Evolutionary conservation across 768 basidiomycete species (phyloP).

Genomic region (Lactarius psammicola): DNA sequence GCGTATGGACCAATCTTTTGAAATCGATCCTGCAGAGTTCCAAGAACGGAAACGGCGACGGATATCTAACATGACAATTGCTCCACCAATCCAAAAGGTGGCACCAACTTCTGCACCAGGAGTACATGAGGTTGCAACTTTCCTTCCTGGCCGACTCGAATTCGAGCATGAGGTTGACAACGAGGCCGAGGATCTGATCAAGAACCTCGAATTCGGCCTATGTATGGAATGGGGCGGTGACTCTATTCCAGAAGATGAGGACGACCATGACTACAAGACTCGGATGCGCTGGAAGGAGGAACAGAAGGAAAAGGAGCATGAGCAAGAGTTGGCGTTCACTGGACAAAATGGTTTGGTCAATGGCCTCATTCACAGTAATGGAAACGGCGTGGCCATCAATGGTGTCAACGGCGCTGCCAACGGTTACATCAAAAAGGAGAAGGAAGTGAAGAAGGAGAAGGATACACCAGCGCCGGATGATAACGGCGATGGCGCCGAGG

Average conservation of each 20-base stretch:
- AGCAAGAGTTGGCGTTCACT: constrained; percentile 30
- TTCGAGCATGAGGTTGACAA: constrained; percentile 98
- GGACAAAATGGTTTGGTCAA: constrained; percentile 29
- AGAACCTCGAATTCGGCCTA: constrained; percentile 95
- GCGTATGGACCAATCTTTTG: constrained; percentile 56
- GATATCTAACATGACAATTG: constrained; percentile 71
- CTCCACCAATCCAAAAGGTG: constrained; percentile 59
- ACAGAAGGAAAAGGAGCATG: constrained; percentile 35
- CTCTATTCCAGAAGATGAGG: constrained; percentile 71
- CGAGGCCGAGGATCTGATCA: constrained; percentile 92
- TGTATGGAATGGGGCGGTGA: constrained; percentile 84
- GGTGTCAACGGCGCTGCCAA: constrained; percentile 39
- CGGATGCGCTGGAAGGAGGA: constrained; percentile 44
- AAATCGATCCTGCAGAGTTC: constrained; percentile 77
- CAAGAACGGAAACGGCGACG: constrained; percentile 86
- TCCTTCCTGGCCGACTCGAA: constrained; percentile 95
- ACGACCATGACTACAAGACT: constrained; percentile 69
- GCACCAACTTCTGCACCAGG: constrained; percentile 87
- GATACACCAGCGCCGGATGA: constrained; percentile 28
- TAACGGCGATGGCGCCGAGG: constrained; percentile 53
- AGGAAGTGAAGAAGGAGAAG: constrained; percentile 41
- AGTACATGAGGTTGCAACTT: constrained; percentile 88
- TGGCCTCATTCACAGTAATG: constrained; percentile 37
- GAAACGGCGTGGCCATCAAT: constrained; percentile 33
- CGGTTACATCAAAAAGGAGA: constrained; percentile 41